Evolutionary conservation across 257 asterid species (phyloP).

Genomic region (Henckelia pumila): DNA sequence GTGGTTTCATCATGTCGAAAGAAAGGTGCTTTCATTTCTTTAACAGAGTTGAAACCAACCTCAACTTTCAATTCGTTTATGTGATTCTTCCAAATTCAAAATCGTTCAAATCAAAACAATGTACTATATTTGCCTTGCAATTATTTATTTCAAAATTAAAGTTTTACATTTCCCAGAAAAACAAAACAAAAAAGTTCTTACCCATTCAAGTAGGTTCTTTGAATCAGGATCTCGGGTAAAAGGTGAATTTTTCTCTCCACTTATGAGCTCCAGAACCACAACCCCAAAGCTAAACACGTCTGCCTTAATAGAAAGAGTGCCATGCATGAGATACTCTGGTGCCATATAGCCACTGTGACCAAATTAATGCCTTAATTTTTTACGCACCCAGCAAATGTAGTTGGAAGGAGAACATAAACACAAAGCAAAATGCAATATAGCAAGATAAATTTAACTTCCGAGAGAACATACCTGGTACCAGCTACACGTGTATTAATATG

Average conservation of each 20-base stretch:
- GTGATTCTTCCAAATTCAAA: background rate
- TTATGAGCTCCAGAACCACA: constrained; percentile 81
- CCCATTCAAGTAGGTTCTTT: constrained; percentile 76
- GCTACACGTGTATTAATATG: constrained; percentile 83
- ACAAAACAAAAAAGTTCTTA: constrained; percentile 44
- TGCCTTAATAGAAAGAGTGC: constrained; percentile 66
- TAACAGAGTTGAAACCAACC: no score
- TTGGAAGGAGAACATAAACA: background rate
- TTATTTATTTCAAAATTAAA: background rate
- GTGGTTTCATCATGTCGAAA: no score
- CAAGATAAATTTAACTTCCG: background rate
- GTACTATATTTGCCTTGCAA: background rate
- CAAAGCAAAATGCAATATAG: background rate
- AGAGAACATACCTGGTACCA: constrained; percentile 75
- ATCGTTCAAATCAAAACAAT: no score
- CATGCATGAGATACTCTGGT: constrained; percentile 87
- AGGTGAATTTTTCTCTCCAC: constrained; percentile 78
- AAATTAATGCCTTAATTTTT: constrained; percentile 20
- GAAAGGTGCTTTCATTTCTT: no score
- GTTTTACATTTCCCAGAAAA: no score
- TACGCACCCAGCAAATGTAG: background rate
- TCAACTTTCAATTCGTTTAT: no score
- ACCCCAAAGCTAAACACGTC: constrained; percentile 98
- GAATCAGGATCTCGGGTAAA: constrained; percentile 69
- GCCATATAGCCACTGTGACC: constrained; percentile 94